Base-by-base conservation (phyloP, 176 grass and related monocot species). In the Canna indica region DNA sequence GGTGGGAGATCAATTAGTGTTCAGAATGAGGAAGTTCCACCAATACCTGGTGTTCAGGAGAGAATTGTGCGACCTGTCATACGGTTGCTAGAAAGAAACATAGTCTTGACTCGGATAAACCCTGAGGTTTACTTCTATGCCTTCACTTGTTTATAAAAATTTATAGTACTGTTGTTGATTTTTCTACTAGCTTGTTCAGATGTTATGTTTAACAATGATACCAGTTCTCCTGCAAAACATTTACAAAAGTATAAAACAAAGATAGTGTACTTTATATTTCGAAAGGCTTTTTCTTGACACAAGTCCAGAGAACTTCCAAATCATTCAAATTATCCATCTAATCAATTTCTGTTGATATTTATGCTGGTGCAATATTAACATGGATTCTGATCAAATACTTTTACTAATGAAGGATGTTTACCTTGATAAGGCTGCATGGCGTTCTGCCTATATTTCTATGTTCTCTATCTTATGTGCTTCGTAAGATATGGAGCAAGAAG, bases 91-190 rank as follows among this genome's bases (percentile, higher is more conserved):
- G 86, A 93, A 13, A 90, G 81, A 73, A 99, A 90, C 74, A 84
- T 91, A 1, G 78, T 99, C 90, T 58, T 99, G 52, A 94, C 95
- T 60, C 90, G 95, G 30, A 94, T 99, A 73, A 99, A 83, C 78
- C 95, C 95, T 17, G 90, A 94, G 92, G 92, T 96, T 69, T 18
- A 22, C 59, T 75, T 63, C 76, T 36, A 20, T 72, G 57, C 34
- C 53, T 46, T 9, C 31, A 58, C 22, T 58, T 58, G 24, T 25
- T 24, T 25, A 1, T 58, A n/a, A 20, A 58, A 8, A 26, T 59
- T 26, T 26, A 28, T 7, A 26, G 3, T 30, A 22, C 39, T 27
- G 14, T 20, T 36, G 1, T 29, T 41, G 33, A 38, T 66, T 66
- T 66, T 38, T 0, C 34, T 8, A 38, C 33, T 38, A 38, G 33